Evolutionary conservation across 164 flowering plant species (phyloP).

Genomic region (Dillenia suffruticosa): DNA sequence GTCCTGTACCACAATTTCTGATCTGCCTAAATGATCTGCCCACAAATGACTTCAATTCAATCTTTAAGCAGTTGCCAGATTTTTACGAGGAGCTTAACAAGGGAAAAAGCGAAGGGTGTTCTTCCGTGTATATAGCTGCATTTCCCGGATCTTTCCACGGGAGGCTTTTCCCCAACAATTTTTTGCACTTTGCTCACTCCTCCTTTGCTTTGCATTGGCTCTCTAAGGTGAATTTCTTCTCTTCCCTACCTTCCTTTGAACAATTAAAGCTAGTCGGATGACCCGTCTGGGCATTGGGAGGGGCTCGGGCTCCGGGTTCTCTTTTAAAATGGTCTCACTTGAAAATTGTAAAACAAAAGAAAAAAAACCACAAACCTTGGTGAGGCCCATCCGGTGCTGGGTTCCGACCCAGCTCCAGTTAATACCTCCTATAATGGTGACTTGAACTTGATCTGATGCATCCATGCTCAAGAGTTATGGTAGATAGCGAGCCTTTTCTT

Average conservation of each 20-base stretch:
- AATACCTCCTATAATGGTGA: too few species aligned
- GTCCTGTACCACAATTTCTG: conserved; percentile 42
- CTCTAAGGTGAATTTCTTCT: conserved; percentile 38
- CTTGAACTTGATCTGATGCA: too few species aligned
- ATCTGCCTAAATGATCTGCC: conserved; percentile 83
- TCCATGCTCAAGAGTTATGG: too few species aligned
- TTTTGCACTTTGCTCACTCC: conserved; percentile 66
- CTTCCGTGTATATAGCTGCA: conserved; percentile 49
- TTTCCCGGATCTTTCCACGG: conserved; percentile 76
- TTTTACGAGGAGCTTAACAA: conserved; percentile 35
- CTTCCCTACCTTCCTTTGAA: not conserved
- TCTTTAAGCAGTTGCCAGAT: conserved; percentile 63
- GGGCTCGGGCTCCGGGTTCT: too few species aligned
- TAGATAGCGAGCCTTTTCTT: too few species aligned
- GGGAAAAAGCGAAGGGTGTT: conserved; percentile 11
- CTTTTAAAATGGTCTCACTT: too few species aligned
- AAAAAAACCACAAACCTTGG: too few species aligned
- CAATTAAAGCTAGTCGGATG: too few species aligned
- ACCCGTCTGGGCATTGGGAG: too few species aligned
- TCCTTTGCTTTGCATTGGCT: conserved; percentile 81
- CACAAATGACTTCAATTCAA: conserved; percentile 78
- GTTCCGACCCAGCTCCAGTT: too few species aligned
- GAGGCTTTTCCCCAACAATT: conserved; percentile 55
- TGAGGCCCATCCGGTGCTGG: too few species aligned
- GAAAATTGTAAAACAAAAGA: too few species aligned